Evolutionary conservation across 2,329 filamentous ascomycete species (phyloP).

Genomic region (Penicillium freii): DNA sequence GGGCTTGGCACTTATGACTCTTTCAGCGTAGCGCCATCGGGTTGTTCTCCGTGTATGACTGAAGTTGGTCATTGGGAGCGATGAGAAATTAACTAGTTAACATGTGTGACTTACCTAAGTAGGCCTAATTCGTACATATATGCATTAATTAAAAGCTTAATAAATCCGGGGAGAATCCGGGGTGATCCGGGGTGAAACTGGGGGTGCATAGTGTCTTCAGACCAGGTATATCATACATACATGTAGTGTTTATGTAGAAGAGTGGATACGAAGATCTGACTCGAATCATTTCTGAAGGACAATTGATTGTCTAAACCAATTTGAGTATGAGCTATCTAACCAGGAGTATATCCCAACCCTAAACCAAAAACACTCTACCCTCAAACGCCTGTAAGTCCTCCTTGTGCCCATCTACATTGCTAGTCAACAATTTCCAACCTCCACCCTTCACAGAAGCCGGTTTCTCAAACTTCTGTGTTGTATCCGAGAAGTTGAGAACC

Average conservation of each 20-base stretch:
- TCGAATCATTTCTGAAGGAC: not conserved
- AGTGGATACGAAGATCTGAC: not conserved
- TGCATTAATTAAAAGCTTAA: not conserved
- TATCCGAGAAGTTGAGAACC: slow-evolving; percentile 18
- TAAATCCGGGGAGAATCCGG: too few species aligned
- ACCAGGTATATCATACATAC: not conserved
- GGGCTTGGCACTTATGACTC: slow-evolving; percentile 3
- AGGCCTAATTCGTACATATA: not conserved
- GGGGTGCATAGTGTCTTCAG: not conserved
- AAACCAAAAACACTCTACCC: slow-evolving; percentile 32
- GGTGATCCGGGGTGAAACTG: too few species aligned
- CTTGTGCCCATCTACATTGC: slow-evolving; percentile 21
- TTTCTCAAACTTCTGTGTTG: slow-evolving; percentile 2
- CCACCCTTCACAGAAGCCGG: not conserved
- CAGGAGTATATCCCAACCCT: slow-evolving; percentile 1
- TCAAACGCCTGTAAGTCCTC: slow-evolving; percentile 33
- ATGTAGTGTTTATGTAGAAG: not conserved
- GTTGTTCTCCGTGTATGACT: not conserved
- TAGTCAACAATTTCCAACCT: slow-evolving; percentile 23
- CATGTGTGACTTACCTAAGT: not conserved
- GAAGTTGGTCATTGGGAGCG: not conserved
- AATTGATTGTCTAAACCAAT: not conserved
- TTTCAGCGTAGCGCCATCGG: slow-evolving; percentile 2
- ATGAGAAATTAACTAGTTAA: not conserved
- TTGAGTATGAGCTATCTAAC: not conserved